Conservation (phyloP, 148 eudicot species). For the Rheum nobile region DNA sequence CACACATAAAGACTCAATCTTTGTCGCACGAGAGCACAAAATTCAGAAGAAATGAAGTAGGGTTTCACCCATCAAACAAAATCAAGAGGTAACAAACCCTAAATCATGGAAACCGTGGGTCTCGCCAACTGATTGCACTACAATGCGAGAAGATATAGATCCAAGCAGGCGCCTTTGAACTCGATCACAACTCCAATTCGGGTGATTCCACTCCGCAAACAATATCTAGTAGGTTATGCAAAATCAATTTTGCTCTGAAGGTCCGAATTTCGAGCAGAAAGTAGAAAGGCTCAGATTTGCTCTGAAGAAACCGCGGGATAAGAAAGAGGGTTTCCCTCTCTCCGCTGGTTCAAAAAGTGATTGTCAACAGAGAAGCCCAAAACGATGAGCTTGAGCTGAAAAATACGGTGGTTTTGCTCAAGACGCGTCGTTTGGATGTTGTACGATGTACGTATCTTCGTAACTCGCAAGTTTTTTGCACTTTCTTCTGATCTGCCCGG, state of each 20-base stretch:
- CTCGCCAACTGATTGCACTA: not conserved
- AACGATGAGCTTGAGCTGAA: not conserved
- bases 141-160: not conserved
- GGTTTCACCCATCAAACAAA: not conserved
- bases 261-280: not conserved
- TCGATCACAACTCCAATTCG: not conserved
- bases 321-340: not conserved
- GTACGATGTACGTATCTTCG: not conserved
- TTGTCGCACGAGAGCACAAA: not conserved
- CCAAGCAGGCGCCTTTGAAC: not conserved
- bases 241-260: not conserved
- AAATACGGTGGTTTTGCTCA: not conserved
- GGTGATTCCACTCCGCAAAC: not conserved
- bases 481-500: not conserved
- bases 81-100: not conserved
- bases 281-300: not conserved
- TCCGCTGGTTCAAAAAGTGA: not conserved
- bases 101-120: not conserved
- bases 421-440: constrained; percentile 3
- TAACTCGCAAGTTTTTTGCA: not conserved
- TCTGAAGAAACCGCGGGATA: not conserved
- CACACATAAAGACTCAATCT: not conserved
- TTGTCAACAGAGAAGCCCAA: not conserved
- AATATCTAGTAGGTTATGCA: not conserved
- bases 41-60: not conserved